Evolutionary conservation across 2,329 filamentous ascomycete species (phyloP).

Genomic region (Nemania sp.): DNA sequence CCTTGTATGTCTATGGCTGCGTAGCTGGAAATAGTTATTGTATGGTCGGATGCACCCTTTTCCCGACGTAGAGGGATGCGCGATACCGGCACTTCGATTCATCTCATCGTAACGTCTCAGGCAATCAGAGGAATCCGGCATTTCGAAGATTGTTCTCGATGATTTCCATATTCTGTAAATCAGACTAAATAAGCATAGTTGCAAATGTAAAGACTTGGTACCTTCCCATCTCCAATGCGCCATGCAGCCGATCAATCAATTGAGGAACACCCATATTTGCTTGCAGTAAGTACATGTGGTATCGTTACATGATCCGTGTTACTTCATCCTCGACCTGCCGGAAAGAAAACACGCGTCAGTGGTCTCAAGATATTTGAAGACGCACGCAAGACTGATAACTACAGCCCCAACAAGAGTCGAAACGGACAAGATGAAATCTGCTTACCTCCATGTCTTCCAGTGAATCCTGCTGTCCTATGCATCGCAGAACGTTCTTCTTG

Average conservation of each 20-base stretch:
- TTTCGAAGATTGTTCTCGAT: slow-evolving; percentile 45
- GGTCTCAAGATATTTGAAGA: slow-evolving; percentile 38
- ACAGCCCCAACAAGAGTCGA: slow-evolving; percentile 5
- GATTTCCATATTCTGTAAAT: slow-evolving; percentile 40
- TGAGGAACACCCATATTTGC: slow-evolving; percentile 22
- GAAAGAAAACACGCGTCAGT: slow-evolving; percentile 54
- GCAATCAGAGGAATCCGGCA: slow-evolving; percentile 45
- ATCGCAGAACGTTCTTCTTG: slow-evolving; percentile 97
- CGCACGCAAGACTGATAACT: slow-evolving; percentile 15
- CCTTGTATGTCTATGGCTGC: background rate
- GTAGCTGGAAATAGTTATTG: background rate
- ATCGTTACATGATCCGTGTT: slow-evolving; percentile 80
- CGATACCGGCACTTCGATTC: background rate
- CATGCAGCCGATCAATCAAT: slow-evolving; percentile 19
- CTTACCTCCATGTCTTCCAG: slow-evolving; percentile 99
- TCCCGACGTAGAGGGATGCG: background rate
- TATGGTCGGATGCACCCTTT: background rate
- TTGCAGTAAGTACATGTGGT: slow-evolving; percentile 35
- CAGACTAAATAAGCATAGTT: slow-evolving; percentile 37
- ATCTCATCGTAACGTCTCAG: background rate
- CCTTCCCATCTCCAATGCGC: slow-evolving; percentile 25
- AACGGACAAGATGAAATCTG: slow-evolving; percentile 19
- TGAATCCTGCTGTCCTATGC: slow-evolving; percentile 96
- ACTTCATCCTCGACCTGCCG: slow-evolving; percentile 85
- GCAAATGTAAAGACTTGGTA: slow-evolving; percentile 32